A percentile compares a stretch with the other conserved stretches of the same genome.
These are phyloP conservation scores for Stereum hirsutum DNA, from an alignment of 1,284 basidiomycete species.

Conservation along the genomic window DNA sequence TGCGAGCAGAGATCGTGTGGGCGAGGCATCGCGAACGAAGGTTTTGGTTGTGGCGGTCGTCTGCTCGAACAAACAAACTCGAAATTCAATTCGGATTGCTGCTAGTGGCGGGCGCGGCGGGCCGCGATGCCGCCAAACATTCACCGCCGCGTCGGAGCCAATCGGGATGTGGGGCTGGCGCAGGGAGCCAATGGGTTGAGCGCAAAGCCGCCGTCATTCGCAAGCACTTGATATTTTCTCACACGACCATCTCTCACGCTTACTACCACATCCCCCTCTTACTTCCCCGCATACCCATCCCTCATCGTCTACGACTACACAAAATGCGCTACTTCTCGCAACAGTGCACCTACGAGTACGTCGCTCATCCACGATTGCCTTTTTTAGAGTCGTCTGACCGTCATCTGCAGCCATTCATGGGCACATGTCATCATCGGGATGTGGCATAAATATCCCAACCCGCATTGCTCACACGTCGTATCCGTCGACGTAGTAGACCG, in stretches of 20 bases:
- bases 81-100: too few relatives aligned
- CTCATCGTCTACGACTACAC: not conserved
- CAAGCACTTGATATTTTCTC: not conserved
- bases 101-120: too few relatives aligned
- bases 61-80: too few relatives aligned
- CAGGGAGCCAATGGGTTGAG: too few relatives aligned
- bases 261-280: not conserved
- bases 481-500: conserved; percentile 87
- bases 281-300: conserved; percentile 1
- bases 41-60: too few relatives aligned
- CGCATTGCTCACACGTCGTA: conserved; percentile 85
- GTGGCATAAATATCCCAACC: conserved; percentile 96
- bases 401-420: conserved; percentile 65
- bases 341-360: conserved; percentile 64
- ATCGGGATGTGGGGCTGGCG: too few relatives aligned
- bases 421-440: conserved; percentile 82
- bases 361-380: conserved; percentile 10
- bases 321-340: conserved; percentile 73
- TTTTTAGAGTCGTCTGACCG: conserved; percentile 6
- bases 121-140: too few relatives aligned
- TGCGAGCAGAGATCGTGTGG: conserved; percentile 80
- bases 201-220: not conserved
- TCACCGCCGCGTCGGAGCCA: too few relatives aligned
- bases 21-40: conserved; percentile 36
- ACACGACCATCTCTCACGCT: not conserved